phyloP scores from a whole-genome alignment of 192 early-diverging fungal species.

The Geranomyces michiganensis region DNA sequence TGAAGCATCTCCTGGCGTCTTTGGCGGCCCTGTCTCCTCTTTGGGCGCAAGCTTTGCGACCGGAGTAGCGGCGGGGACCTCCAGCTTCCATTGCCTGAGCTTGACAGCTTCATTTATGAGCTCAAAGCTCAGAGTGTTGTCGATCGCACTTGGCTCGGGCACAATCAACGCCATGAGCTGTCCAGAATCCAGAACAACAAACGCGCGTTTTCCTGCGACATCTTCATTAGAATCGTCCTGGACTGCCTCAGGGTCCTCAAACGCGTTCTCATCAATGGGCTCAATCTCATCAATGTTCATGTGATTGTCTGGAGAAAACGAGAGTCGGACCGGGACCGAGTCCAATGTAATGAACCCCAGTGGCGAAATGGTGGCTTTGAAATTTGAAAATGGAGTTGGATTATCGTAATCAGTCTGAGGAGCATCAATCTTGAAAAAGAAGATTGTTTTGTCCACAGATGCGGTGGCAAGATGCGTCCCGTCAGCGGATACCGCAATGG shows the following conservation, averaged over 20 bases:
- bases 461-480: constrained; percentile 54
- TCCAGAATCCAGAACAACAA: constrained; percentile 48
- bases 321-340: constrained; percentile 29
- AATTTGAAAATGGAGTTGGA: constrained; percentile 29
- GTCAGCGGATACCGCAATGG: constrained; percentile 54
- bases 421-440: constrained; percentile 56
- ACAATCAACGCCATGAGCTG: constrained; percentile 39
- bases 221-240: constrained; percentile 17
- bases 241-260: constrained; percentile 28
- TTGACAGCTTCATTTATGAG: constrained; percentile 22
- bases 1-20: neutral
- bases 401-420: constrained; percentile 10
- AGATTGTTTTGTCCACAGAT: constrained; percentile 53
- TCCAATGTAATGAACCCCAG: constrained; percentile 58
- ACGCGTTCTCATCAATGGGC: constrained; percentile 20
- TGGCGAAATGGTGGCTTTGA: constrained; percentile 43
- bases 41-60: constrained; percentile 16
- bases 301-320: constrained; percentile 59
- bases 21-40: constrained; percentile 5
- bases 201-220: constrained; percentile 36
- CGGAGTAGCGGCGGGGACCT: constrained; percentile 39
- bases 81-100: constrained; percentile 46
- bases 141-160: constrained; percentile 37
- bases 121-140: constrained; percentile 50
- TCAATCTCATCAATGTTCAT: constrained; percentile 43